Base-by-base conservation (phyloP, 2,329 filamentous ascomycete genomes). In the Aspergillus japonicus region DNA sequence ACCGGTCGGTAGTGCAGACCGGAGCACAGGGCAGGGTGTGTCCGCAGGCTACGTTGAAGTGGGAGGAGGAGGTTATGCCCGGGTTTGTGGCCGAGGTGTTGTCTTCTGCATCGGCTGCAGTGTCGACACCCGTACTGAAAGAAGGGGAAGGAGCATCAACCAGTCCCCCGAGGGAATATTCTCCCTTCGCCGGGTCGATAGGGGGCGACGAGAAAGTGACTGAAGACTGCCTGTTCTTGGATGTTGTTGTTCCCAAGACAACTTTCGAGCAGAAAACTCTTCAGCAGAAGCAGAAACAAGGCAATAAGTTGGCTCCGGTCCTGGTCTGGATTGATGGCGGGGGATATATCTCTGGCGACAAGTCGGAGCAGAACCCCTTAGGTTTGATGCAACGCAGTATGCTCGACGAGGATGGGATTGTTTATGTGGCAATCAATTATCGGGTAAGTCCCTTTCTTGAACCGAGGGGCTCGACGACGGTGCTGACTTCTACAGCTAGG, bases 391-490 rank as follows among this genome's bases (percentile, higher is more conserved):
- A 73, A 29, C 76, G 78, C 7, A 81, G 78, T 54, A 75, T 56
- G 72, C 74, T 33, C 68, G 69, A n/a, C 24, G 68, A 67, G 2
- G 67, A 74, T 19, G 80, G 78, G 5, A 70, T 82, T 10, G 75
- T 83, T 23, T 79, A 76, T 60, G 81, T 84, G 4, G 69, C 78
- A 4, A 51, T 81, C n/a, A 82, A 82, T 64, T 82, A 81, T 62
- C 72, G 80, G 16, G 71, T 74, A 62, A 65, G 69, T 69, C 50
- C 21, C 19, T 54, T 35, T 16, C 33, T 35, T 35, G 33, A n/a
- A 39, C 51, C 62, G 39, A 63, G 52, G 57, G 33, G 44, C 16
- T 47, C 11, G 11, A 21, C 50, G 33, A 6, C 6, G 14, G 5
- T 44, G 39, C 16, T 44, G 5, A 44, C 16, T 44, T 19, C 39